Conservation (phyloP, 805 yeast genomes). For the Candida ficus region DNA sequence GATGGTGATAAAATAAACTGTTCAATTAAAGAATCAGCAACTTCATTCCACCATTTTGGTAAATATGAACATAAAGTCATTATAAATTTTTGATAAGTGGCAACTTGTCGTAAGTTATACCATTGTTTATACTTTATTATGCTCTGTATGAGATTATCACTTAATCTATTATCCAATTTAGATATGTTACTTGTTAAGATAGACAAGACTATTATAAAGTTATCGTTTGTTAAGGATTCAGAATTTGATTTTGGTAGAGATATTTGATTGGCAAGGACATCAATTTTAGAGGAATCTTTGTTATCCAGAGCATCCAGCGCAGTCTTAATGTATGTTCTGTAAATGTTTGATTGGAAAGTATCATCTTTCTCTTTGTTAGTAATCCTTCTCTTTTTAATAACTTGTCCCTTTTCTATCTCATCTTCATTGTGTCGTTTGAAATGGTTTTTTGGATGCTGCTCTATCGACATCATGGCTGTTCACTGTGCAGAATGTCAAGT, state of each 20-base stretch:
- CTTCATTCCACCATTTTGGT: constrained; percentile 88
- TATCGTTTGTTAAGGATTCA: constrained; percentile 49
- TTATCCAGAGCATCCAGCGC: constrained; percentile 68
- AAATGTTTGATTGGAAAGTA: constrained; percentile 31
- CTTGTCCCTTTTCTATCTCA: constrained; percentile 12
- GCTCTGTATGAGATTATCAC: constrained; percentile 51
- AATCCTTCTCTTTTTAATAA: constrained; percentile 1
- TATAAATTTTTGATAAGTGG: constrained; percentile 64
- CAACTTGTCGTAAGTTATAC: constrained; percentile 46
- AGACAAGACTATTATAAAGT: constrained; percentile 51
- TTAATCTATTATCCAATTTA: constrained; percentile 45
- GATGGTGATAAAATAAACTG: constrained; percentile 43
- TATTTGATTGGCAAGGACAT: constrained; percentile 55
- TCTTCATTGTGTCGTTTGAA: constrained; percentile 24
- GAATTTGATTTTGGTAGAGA: constrained; percentile 44
- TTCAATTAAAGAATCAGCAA: constrained; percentile 60
- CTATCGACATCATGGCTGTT: constrained; percentile 24
- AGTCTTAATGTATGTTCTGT: constrained; percentile 46
- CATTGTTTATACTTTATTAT: constrained; percentile 58
- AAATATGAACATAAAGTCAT: constrained; percentile 75
- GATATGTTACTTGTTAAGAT: constrained; percentile 61
- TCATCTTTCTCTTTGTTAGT: neutral
- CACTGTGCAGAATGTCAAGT: too few relatives aligned
- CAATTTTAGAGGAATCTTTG: constrained; percentile 51
- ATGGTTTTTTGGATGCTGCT: constrained; percentile 20